Conservation (phyloP, 805 yeast genomes). For the Ogataea henricii region DNA sequence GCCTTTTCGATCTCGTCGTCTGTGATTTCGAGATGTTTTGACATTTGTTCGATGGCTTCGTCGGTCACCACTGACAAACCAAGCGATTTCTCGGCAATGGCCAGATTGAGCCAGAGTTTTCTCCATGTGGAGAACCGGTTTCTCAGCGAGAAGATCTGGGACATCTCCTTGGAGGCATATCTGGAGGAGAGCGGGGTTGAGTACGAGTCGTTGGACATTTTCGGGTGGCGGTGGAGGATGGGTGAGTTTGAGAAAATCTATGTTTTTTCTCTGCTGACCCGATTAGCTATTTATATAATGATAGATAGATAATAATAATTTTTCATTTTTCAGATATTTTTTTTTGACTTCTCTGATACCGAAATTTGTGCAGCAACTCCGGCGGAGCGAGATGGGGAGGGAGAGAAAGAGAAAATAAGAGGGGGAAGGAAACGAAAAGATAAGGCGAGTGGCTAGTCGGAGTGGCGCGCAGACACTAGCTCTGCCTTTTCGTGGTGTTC, state of each 20-base stretch:
- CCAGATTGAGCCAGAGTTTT: constrained; percentile 92
- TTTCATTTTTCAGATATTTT: not conserved
- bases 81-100: constrained; percentile 91
- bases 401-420: not conserved
- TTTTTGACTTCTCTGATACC: constrained; percentile 5
- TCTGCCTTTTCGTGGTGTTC: too few species aligned
- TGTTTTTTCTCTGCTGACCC: not conserved
- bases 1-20: constrained; percentile 93
- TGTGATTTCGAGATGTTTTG: constrained; percentile 73
- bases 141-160: constrained; percentile 85
- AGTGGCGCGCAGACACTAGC: too few species aligned
- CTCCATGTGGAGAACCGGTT: constrained; percentile 98
- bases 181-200: constrained; percentile 93
- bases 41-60: constrained; percentile 89
- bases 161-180: constrained; percentile 98
- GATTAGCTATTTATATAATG: constrained; percentile 1
- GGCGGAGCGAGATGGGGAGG: not conserved
- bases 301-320: constrained; percentile 6
- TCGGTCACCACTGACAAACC: constrained; percentile 85
- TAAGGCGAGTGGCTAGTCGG: too few species aligned
- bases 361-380: not conserved
- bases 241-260: not conserved
- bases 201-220: constrained; percentile 65
- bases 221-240: constrained; percentile 1
- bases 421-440: too few species aligned